These are phyloP conservation scores for Dictyostelium citrinum DNA, from an alignment of 78 protist species.

Conservation along the genomic window DNA sequence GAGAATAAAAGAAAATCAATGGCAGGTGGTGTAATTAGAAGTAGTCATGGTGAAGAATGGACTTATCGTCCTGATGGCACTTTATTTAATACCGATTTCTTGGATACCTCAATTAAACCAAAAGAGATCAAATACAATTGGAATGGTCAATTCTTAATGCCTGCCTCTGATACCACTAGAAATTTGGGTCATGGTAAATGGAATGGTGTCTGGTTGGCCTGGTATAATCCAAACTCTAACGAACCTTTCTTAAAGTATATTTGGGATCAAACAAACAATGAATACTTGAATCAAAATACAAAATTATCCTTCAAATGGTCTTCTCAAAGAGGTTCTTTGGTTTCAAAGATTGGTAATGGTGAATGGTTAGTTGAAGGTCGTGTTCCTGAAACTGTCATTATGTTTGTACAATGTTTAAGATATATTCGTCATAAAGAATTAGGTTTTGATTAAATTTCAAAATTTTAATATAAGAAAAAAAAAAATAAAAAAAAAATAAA, in stretches of 20 bases:
- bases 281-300: slow-evolving; percentile 57
- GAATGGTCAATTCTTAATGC: slow-evolving; percentile 54
- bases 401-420: slow-evolving; percentile 69
- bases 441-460: not conserved
- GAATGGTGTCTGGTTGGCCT: slow-evolving; percentile 75
- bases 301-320: slow-evolving; percentile 55
- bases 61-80: slow-evolving; percentile 70
- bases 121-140: slow-evolving; percentile 56
- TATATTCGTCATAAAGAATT: slow-evolving; percentile 28
- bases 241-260: slow-evolving; percentile 57
- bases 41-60: slow-evolving; percentile 73
- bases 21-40: slow-evolving; percentile 55
- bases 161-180: slow-evolving; percentile 9
- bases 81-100: slow-evolving; percentile 41
- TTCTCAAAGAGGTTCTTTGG: slow-evolving; percentile 33
- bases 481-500: not conserved
- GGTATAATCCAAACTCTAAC: slow-evolving; percentile 21
- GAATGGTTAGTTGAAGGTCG: slow-evolving; percentile 68
- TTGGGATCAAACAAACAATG: slow-evolving; percentile 51
- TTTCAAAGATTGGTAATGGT: slow-evolving; percentile 47
- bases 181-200: slow-evolving; percentile 55
- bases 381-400: slow-evolving; percentile 63
- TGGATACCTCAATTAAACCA: slow-evolving; percentile 40
- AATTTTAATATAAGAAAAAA: not conserved
- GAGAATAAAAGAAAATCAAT: slow-evolving; percentile 42